A percentile compares a stretch with the other conserved stretches of the same genome.
Conservation (phyloP, 2,329 filamentous ascomycete species). For the Fulvia fulva region DNA sequence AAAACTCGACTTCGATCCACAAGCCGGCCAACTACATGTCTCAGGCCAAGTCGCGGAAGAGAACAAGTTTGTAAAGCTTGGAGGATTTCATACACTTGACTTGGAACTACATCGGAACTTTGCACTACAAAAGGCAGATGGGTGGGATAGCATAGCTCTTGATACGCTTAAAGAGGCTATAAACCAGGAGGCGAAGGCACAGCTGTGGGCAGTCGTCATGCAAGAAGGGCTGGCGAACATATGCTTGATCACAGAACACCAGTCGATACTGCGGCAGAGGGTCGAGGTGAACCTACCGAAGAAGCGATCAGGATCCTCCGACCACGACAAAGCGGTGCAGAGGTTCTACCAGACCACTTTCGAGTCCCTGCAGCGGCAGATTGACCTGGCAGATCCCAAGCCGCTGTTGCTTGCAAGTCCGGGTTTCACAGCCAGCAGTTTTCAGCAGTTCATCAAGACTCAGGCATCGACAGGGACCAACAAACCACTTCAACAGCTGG, state of each 20-base stretch:
- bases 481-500: constrained; percentile 62
- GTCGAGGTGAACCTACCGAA: constrained; percentile 65
- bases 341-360: constrained; percentile 77
- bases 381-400: constrained; percentile 67
- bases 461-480: constrained; percentile 64
- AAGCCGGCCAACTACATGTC: constrained; percentile 65
- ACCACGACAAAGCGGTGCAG: constrained; percentile 55
- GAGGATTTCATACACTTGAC: constrained; percentile 69
- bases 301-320: constrained; percentile 60
- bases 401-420: constrained; percentile 84
- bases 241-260: constrained; percentile 75
- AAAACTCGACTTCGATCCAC: constrained; percentile 65
- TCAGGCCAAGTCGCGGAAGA: constrained; percentile 62
- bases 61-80: constrained; percentile 64
- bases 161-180: constrained; percentile 75
- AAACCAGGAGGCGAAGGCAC: constrained; percentile 72
- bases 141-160: constrained; percentile 87
- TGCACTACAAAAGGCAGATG: constrained; percentile 74
- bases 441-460: constrained; percentile 68
- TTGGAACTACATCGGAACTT: constrained; percentile 86
- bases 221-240: constrained; percentile 83
- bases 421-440: constrained; percentile 78
- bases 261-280: constrained; percentile 68
- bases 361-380: constrained; percentile 68
- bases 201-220: constrained; percentile 88